phyloP scores from a whole-genome alignment of 192 early-diverging fungal genomes.

The Coemansia sp. region DNA sequence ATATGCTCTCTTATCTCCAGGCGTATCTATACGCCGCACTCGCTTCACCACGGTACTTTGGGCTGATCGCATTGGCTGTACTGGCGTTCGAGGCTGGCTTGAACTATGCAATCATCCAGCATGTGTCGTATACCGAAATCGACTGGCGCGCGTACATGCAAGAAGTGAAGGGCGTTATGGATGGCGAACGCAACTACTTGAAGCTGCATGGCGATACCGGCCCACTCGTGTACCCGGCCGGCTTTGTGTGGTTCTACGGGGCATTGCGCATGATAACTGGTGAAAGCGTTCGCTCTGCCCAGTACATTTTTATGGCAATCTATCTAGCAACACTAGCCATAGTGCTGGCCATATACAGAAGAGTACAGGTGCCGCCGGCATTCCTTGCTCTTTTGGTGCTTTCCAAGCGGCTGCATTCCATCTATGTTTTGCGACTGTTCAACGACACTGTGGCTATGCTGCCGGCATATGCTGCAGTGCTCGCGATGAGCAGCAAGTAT shows the following conservation, averaged over 20 bases:
- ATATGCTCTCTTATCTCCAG: background rate
- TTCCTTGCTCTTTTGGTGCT: conserved; percentile 62
- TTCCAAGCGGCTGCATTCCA: conserved; percentile 90
- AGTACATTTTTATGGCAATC: conserved; percentile 78
- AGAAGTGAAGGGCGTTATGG: conserved; percentile 72
- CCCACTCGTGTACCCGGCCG: conserved; percentile 89
- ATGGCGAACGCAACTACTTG: conserved; percentile 81
- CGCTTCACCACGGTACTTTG: conserved; percentile 22
- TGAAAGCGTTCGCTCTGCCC: conserved; percentile 65
- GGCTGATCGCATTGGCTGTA: conserved; percentile 10
- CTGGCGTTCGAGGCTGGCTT: conserved; percentile 14
- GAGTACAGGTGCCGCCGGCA: conserved; percentile 63
- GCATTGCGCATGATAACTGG: conserved; percentile 75
- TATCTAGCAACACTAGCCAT: conserved; percentile 67
- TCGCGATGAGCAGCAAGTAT: conserved; percentile 58
- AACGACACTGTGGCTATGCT: conserved; percentile 92
- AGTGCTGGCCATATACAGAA: conserved; percentile 67
- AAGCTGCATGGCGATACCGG: conserved; percentile 86
- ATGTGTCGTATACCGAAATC: conserved; percentile 79
- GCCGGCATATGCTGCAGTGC: conserved; percentile 66
- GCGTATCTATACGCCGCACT: background rate
- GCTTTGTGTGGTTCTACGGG: conserved; percentile 87
- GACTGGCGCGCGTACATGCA: conserved; percentile 98
- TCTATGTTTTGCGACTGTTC: conserved; percentile 87
- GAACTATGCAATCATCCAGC: conserved; percentile 21